Evolutionary conservation across 2,329 filamentous ascomycete species (phyloP), one percentile per base, ranked within the genome.

Genomic region (Aspergillus fructus): DNA sequence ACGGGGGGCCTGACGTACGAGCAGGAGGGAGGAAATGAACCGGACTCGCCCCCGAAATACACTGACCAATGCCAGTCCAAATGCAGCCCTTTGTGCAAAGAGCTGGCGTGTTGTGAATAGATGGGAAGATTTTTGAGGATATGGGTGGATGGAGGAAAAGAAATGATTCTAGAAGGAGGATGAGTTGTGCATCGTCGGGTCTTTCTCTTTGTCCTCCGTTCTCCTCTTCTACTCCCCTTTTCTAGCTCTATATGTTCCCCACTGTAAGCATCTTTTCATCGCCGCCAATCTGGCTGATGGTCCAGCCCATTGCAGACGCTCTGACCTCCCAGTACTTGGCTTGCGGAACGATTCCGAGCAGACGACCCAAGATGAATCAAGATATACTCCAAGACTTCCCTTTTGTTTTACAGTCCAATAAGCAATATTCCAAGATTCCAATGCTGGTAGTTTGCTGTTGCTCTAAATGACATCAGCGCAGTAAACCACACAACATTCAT

Each of bases 41-140:
- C 34, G 42, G 48, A 23, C 13, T 59, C 42, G 58, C 53, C 23
- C 59, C 66, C 24, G 60, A 66, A 58, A 15, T 40, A 52, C 9
- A n/a, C 17, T n/a, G 71, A 73, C 54, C 72, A 73, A 42, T 86
- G 84, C 64, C 80, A 81, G 63, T 72, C 85, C 40, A 72, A 78
- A 41, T 86, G 83, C 64, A 78, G 81, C 13, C 77, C 74, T 13
- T 59, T 78, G 9, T 85, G 83, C 56, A 78, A 80, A 59, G 76
- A 76, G 33, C 66, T 85, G 62, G 81, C 78, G 59, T 85, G 83
- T 64, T 84, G 82, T 67, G 75, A 74, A 33, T 74, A 56, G 42
- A 50, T 52, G 33, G 17, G 37, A 3, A 4, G 3, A 9, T 9
- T 30, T 30, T 9, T 11, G 27, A 30, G 27, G 27, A 30, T 30